phyloP scores from a whole-genome alignment of 768 basidiomycete species.

The Tylopilus rubrobrunneus region DNA sequence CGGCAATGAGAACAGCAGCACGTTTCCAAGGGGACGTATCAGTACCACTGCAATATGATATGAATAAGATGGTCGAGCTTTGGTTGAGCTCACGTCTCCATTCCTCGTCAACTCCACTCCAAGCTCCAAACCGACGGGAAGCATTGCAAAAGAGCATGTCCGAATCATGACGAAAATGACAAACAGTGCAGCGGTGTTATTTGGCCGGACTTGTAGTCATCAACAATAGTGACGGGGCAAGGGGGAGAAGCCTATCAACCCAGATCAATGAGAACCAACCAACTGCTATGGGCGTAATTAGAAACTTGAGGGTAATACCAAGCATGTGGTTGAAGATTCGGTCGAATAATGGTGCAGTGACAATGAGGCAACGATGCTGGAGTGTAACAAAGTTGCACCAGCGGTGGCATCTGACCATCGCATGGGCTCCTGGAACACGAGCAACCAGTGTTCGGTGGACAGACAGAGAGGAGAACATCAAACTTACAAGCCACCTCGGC shows the following conservation, averaged over 20 bases:
- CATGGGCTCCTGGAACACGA: slow-evolving; percentile 44
- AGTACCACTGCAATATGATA: not conserved
- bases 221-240: not conserved
- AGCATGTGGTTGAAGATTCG: slow-evolving; percentile 76
- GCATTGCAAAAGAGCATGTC: slow-evolving; percentile 57
- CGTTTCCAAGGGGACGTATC: slow-evolving; percentile 48
- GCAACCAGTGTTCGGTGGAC: not conserved
- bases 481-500: slow-evolving; percentile 61
- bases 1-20: slow-evolving; percentile 61
- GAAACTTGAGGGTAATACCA: slow-evolving; percentile 52
- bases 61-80: too few species aligned
- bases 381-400: slow-evolving; percentile 63
- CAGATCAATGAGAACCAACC: slow-evolving; percentile 77
- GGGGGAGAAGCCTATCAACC: slow-evolving; percentile 51
- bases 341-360: slow-evolving; percentile 75
- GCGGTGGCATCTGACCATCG: slow-evolving; percentile 67
- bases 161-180: slow-evolving; percentile 69
- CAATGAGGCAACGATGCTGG: slow-evolving; percentile 68
- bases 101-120: slow-evolving; percentile 78
- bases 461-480: not conserved
- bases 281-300: slow-evolving; percentile 57
- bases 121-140: slow-evolving; percentile 76
- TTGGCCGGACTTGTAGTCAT: slow-evolving; percentile 47
- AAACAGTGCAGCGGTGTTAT: slow-evolving; percentile 60
- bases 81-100: slow-evolving; percentile 69